A percentile compares a stretch with the other conserved stretches of the same genome.
Conservation (phyloP, 805 yeast species). For the Candida verbasci region DNA sequence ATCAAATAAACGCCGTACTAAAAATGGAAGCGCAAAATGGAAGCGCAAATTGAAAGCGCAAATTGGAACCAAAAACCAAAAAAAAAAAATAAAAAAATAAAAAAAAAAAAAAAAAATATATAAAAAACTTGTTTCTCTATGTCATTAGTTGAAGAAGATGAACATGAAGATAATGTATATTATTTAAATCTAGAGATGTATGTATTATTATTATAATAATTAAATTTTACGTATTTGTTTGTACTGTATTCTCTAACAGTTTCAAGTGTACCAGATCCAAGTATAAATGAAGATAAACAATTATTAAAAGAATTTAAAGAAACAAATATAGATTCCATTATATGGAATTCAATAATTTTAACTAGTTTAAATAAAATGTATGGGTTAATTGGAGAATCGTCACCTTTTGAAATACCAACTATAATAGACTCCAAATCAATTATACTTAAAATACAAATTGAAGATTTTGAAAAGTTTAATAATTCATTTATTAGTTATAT, state of each 20-base stretch:
- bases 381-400: conserved; percentile 32
- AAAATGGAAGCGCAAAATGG: neutral
- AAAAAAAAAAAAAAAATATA: neutral
- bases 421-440: conserved; percentile 13
- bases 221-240: too few species aligned
- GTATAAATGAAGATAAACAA: neutral
- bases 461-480: conserved; percentile 25
- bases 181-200: conserved; percentile 4
- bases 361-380: conserved; percentile 22
- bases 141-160: neutral
- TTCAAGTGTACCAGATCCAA: conserved; percentile 4
- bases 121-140: neutral
- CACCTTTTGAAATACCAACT: conserved; percentile 24
- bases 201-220: neutral
- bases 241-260: neutral
- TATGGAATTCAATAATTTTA: conserved; percentile 27
- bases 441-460: conserved; percentile 21
- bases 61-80: neutral
- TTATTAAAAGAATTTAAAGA: conserved; percentile 10
- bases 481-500: conserved; percentile 29
- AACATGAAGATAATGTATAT: neutral
- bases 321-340: conserved; percentile 21
- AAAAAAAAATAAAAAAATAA: too few species aligned
- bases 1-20: too few species aligned
- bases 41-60: neutral